Evolutionary conservation across 768 basidiomycete genomes (phyloP).

Genomic region (Hericium erinaceus): DNA sequence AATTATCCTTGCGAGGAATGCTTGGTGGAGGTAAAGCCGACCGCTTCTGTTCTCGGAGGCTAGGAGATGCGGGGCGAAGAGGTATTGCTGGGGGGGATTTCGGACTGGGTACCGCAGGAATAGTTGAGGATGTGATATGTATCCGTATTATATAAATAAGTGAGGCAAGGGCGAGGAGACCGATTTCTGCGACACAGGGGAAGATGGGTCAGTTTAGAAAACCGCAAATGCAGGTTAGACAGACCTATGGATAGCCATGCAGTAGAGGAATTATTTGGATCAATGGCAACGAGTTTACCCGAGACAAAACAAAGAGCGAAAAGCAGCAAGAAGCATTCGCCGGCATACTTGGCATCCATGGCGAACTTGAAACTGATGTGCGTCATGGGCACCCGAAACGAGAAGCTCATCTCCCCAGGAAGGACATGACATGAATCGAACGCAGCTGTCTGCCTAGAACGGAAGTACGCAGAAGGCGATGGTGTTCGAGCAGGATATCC

Average conservation of each 20-base stretch:
- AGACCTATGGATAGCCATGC: slow-evolving; percentile 9
- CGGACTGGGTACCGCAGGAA: background rate
- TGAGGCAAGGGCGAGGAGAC: slow-evolving; percentile 8
- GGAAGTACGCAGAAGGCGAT: slow-evolving; percentile 37
- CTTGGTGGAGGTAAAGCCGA: slow-evolving; percentile 27
- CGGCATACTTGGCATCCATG: slow-evolving; percentile 53
- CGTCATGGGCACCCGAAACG: slow-evolving; percentile 34
- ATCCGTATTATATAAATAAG: slow-evolving; percentile 11
- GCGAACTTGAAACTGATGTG: slow-evolving; percentile 35
- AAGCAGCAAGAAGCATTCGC: slow-evolving; percentile 59
- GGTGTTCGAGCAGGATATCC: slow-evolving; percentile 22
- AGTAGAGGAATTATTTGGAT: slow-evolving; percentile 1
- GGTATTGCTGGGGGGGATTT: background rate
- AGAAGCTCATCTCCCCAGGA: slow-evolving; percentile 38
- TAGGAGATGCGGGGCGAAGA: slow-evolving; percentile 11
- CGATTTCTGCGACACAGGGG: slow-evolving; percentile 1
- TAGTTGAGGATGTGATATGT: slow-evolving; percentile 4
- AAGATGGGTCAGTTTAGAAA: background rate
- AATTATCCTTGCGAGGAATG: slow-evolving; percentile 36
- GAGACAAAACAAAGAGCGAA: slow-evolving; percentile 50
- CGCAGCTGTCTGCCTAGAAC: slow-evolving; percentile 25
- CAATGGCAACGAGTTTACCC: slow-evolving; percentile 30
- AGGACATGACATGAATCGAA: slow-evolving; percentile 28
- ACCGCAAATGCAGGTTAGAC: background rate
- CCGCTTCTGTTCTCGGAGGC: slow-evolving; percentile 29